Conservation (phyloP, 345 rosid species). For the Salix brachista region DNA sequence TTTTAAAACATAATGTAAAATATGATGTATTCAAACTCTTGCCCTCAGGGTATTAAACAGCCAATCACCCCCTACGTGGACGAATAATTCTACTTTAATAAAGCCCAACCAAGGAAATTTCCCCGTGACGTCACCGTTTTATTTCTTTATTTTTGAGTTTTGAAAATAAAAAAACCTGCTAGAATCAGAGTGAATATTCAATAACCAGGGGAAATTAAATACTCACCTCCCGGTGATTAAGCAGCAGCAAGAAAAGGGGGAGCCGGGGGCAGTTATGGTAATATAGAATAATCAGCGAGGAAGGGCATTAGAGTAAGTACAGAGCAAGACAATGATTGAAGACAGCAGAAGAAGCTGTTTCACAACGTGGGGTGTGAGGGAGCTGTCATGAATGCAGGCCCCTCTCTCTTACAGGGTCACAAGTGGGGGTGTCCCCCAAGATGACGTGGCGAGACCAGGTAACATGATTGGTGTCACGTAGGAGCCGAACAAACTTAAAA, state of each 20-base stretch:
- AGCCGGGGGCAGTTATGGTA: constrained; percentile 27
- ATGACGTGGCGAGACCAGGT: constrained; percentile 45
- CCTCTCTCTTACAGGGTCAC: constrained; percentile 16
- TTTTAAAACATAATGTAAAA: too few species aligned
- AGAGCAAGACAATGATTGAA: constrained; percentile 39
- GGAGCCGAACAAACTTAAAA: background rate
- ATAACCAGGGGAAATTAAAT: too few species aligned
- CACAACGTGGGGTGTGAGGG: constrained; percentile 47
- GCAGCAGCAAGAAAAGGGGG: too few species aligned
- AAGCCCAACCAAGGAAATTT: background rate
- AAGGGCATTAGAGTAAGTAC: constrained; percentile 34
- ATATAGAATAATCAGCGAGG: background rate
- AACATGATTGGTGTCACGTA: constrained; percentile 61
- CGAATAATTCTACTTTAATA: background rate
- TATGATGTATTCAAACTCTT: too few species aligned
- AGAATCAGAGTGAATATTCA: too few species aligned
- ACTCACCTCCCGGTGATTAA: background rate
- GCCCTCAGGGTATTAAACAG: background rate
- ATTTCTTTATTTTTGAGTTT: too few species aligned
- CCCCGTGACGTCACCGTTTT: background rate
- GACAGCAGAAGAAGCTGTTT: constrained; percentile 34
- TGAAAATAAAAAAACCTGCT: too few species aligned
- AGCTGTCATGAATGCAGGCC: constrained; percentile 13
- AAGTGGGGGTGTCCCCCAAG: constrained; percentile 26
- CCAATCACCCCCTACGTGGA: background rate